Base-by-base conservation (phyloP, 2,329 filamentous ascomycete genomes). In the Fusarium luffae region DNA sequence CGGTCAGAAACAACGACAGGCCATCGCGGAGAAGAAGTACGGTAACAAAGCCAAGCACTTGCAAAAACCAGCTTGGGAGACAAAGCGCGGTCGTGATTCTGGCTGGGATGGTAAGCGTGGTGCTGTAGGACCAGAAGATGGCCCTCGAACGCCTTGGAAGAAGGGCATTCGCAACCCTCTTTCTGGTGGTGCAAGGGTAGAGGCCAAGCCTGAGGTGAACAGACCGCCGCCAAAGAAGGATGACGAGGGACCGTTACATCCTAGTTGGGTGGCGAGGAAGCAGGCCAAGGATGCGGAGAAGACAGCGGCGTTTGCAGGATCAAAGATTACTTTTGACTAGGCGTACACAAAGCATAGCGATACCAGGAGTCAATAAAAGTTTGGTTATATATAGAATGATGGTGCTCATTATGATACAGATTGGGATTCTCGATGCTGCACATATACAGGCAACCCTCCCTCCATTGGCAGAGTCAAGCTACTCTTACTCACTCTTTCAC, bases 11-110 rank as follows among this genome's bases (percentile, higher is more conserved):
- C 92, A 91, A n/a, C 88, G 93, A 11, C 91, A 92, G 76, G 88
- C 89, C 25, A 91, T 96, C 62, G 92, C 89, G 83, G 92, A 95
- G 82, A 90, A 93, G 81, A 95, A 94, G 76, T 95, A 86, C 77
- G 92, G 92, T 51, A 83, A 85, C 16, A 85, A 86, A 66, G 93
- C 93, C 2, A 92, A 90, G 71, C 92, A 94, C 74, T 78, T 89
- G 44, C 83, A 84, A 61, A 77, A 79, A 68, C 71, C 82, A 79
- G 61, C 73, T 6, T 66, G 63, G 63, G 63, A 66, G 72, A 78
- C 73, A 47, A 71, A 75, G 61, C 67, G 74, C 13, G 76, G 79
- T 10, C 75, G 83, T 40, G 85, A 87, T 50, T 75, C 82, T 12
- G 86, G 86, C 2, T 90, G 88, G 88, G 88, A 91, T 71, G 78